phyloP scores from a whole-genome alignment of 2,329 filamentous ascomycete genomes.

The Phialophora chinensis region DNA sequence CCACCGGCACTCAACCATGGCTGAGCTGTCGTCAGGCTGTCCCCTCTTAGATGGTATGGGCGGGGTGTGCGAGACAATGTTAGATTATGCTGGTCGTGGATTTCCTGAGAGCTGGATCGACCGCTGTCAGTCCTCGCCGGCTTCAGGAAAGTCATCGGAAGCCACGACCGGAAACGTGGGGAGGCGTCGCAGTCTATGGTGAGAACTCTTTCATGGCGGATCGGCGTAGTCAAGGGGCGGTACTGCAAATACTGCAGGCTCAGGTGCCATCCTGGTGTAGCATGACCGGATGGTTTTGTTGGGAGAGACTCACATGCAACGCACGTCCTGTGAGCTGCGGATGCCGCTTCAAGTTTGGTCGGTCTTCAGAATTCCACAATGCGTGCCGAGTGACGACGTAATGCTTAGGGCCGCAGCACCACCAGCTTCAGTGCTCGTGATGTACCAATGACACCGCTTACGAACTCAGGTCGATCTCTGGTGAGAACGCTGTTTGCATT shows the following conservation, averaged over 20 bases:
- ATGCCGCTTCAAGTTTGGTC: slow-evolving; percentile 9
- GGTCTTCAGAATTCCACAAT: neutral
- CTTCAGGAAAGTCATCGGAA: slow-evolving; percentile 33
- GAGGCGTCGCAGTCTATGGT: slow-evolving; percentile 5
- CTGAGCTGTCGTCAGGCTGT: slow-evolving; percentile 23
- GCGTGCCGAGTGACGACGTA: neutral
- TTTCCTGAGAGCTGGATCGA: slow-evolving; percentile 27
- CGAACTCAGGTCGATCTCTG: neutral
- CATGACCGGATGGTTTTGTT: slow-evolving; percentile 18
- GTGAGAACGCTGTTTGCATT: neutral
- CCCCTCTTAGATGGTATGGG: slow-evolving; percentile 40
- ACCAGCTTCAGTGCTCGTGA: neutral
- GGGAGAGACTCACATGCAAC: slow-evolving; percentile 23
- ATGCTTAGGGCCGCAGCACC: neutral
- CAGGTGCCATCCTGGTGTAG: slow-evolving; percentile 17
- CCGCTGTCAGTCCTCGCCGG: slow-evolving; percentile 18
- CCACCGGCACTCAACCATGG: slow-evolving; percentile 15
- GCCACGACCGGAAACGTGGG: neutral
- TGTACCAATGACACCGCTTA: neutral
- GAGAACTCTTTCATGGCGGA: slow-evolving; percentile 13
- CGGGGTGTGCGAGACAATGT: slow-evolving; percentile 40
- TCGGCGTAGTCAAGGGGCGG: neutral
- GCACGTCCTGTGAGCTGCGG: slow-evolving; percentile 14
- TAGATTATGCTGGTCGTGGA: slow-evolving; percentile 24
- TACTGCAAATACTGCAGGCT: slow-evolving; percentile 10